Conservation (phyloP, 257 asterid species). For the Solanum paucissectum region DNA sequence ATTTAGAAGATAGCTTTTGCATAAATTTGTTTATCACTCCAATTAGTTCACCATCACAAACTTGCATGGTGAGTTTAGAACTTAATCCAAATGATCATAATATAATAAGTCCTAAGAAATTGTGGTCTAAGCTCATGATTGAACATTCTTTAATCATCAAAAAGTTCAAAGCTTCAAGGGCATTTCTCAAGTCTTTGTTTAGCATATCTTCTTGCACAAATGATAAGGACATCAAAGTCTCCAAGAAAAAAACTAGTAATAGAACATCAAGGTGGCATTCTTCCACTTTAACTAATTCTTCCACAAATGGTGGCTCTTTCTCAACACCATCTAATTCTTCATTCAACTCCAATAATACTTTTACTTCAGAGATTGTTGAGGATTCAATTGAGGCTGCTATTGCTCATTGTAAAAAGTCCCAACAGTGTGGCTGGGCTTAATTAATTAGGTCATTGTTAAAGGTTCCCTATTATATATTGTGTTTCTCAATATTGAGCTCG, state of each 20-base stretch:
- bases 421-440: too few relatives aligned
- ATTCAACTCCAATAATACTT: slow-evolving; percentile 14
- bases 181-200: slow-evolving; percentile 2
- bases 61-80: slow-evolving; percentile 36
- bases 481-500: too few relatives aligned
- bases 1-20: neutral
- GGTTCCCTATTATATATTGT: too few relatives aligned
- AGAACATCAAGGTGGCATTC: too few relatives aligned
- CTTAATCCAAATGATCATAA: slow-evolving; percentile 24
- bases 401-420: slow-evolving; percentile 59
- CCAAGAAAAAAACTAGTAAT: neutral
- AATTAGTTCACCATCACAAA: slow-evolving; percentile 18
- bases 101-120: slow-evolving; percentile 1
- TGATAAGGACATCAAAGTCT: neutral
- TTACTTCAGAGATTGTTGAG: slow-evolving; percentile 10
- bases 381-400: slow-evolving; percentile 50
- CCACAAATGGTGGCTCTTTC: too few relatives aligned
- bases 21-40: slow-evolving; percentile 20
- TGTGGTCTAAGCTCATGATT: slow-evolving; percentile 10
- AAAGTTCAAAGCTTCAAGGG: slow-evolving; percentile 6
- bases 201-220: neutral
- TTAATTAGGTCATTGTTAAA: too few relatives aligned
- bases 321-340: slow-evolving; percentile 24
- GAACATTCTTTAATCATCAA: neutral
- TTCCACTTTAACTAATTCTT: slow-evolving; percentile 9